Base-by-base conservation (phyloP, 352 stramenopile species). In the Phytophthora citricola region DNA sequence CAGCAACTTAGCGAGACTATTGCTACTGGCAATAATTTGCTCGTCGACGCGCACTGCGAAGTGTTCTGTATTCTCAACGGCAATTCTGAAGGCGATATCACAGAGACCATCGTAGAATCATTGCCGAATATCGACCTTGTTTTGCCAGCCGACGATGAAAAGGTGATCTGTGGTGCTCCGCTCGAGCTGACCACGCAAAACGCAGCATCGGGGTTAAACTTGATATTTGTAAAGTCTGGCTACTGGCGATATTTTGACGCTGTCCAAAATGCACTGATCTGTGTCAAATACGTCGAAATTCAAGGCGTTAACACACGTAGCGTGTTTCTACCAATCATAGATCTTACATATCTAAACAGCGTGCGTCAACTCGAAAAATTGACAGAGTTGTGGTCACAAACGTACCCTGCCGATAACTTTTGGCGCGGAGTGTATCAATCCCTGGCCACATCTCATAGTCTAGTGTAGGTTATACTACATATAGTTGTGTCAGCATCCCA, bases 281-380 rank as follows among this genome's bases (percentile, higher is more conserved):
- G 9, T 49, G 43, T n/a, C 17, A 29, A 49, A 10, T 10, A 20
- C 20, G 22, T 15, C 43, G 43, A 49, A 49, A 17, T 32, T 8
- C 7, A 1, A 9, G 3, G 8, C 32, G 32, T 39, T 39, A 39
- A 39, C 32, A 39, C 4, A 14, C 7, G 43, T 20, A 49, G 4
- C 2, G 24, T 26, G 24, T 26, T 26, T 26, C 24, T 26, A 26
- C 24, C 24, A 26, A 26, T 26, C 9, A 17, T 5, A 12, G 43
- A 11, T 49, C 40, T 15, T 20, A 17, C 43, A 49, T 49, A 31
- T 49, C 17, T 49, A 49, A 49, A 49, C 20, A 49, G 43, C n/a
- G 6, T 17, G 3, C 31, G 5, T 32, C 20, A 17, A 49, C 31
- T 32, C 22, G 8, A 14, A 9, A 1, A 39, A 39, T 39, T 39